Conservation (phyloP, 139 green algal genomes). For the Axilococcus clingmanii region DNA sequence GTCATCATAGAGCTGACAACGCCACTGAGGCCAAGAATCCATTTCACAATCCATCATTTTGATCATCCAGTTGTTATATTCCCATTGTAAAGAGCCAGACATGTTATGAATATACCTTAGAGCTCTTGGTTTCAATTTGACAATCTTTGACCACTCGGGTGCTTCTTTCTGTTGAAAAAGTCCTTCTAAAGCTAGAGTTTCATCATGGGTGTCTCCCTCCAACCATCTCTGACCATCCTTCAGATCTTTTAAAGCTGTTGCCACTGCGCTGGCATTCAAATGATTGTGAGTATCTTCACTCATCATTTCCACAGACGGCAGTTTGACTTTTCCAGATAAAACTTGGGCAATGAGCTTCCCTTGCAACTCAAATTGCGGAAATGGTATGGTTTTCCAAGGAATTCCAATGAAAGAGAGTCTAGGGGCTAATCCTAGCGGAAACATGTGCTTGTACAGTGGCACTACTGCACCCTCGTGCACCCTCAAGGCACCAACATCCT, state of each 20-base stretch:
- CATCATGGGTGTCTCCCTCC: background rate
- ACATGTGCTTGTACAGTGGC: conserved; percentile 57
- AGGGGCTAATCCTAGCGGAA: conserved; percentile 31
- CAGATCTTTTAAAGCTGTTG: conserved; percentile 6
- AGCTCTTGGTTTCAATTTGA: conserved; percentile 1
- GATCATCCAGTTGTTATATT: conserved; percentile 32
- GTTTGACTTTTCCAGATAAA: conserved; percentile 21
- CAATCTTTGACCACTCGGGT: background rate
- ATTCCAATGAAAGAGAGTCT: conserved; percentile 62
- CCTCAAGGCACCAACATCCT: background rate
- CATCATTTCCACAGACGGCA: conserved; percentile 19
- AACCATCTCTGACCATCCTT: conserved; percentile 2
- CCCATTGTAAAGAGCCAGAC: conserved; percentile 27
- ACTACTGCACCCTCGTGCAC: conserved; percentile 42
- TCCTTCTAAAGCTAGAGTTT: too few species aligned
- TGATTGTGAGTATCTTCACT: too few species aligned
- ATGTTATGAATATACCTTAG: conserved; percentile 30
- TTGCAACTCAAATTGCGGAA: conserved; percentile 52
- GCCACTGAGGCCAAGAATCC: conserved; percentile 12
- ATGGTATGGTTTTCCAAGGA: conserved; percentile 45
- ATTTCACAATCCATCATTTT: background rate
- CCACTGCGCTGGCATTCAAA: too few species aligned
- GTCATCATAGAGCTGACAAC: conserved; percentile 24
- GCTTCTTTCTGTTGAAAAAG: conserved; percentile 19
- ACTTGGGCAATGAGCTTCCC: conserved; percentile 27